phyloP scores from a whole-genome alignment of 2,329 filamentous ascomycete genomes.

The Calonectria pseudoreteaudii region DNA sequence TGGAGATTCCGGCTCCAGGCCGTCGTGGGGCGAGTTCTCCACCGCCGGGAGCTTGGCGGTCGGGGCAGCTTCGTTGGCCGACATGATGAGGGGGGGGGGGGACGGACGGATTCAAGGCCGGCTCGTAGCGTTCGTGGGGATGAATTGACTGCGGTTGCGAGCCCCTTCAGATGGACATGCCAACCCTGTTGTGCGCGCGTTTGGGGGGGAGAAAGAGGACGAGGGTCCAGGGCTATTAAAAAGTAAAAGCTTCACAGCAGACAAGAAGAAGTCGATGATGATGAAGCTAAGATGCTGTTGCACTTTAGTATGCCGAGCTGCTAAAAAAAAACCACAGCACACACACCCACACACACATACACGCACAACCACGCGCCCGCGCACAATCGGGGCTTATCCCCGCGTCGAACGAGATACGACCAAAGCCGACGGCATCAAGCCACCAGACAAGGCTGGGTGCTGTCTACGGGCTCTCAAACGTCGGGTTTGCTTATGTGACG shows the following conservation, averaged over 20 bases:
- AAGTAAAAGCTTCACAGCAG: not conserved
- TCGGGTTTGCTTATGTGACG: constrained; percentile 4
- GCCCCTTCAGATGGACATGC: not conserved
- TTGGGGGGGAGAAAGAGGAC: no score
- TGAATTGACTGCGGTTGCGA: not conserved
- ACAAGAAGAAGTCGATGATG: not conserved
- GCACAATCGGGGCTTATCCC: not conserved
- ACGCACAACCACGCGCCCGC: no score
- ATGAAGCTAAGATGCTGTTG: not conserved
- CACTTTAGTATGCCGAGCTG: not conserved
- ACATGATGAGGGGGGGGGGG: not conserved
- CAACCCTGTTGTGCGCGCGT: not conserved
- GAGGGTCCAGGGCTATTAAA: not conserved
- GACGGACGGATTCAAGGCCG: no score
- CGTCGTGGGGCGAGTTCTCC: not conserved
- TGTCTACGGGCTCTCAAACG: not conserved
- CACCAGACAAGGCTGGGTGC: not conserved
- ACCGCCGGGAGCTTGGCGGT: not conserved
- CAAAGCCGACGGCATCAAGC: not conserved
- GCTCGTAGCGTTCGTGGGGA: not conserved
- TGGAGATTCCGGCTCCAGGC: constrained; percentile 1
- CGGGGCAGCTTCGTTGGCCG: not conserved
- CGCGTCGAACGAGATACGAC: not conserved
- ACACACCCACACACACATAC: not conserved
- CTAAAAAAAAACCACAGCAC: not conserved